Evolutionary conservation across 495 filamentous ascomycete species (phyloP).

Genomic region (Peziza echinospora): DNA sequence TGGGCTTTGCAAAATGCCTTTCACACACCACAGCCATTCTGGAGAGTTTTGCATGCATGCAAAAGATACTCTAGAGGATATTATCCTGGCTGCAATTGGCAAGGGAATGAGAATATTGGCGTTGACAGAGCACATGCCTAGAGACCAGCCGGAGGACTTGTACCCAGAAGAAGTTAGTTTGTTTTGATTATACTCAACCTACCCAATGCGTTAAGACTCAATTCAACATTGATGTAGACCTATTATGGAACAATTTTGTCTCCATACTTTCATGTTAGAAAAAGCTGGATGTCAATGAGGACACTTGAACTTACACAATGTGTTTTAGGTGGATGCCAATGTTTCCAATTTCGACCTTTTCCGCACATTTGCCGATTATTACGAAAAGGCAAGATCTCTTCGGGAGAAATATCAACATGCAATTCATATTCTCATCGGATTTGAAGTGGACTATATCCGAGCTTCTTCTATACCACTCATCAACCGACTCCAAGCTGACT

Average conservation of each 20-base stretch:
- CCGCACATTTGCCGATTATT: slow-evolving; percentile 11
- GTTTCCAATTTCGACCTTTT: slow-evolving; percentile 6
- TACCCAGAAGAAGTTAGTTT: slow-evolving; percentile 82
- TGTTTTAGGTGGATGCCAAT: slow-evolving; percentile 8
- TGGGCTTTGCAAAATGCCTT: slow-evolving; percentile 83
- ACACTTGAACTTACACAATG: no score
- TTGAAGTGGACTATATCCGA: slow-evolving; percentile 83
- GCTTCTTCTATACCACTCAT: slow-evolving; percentile 39
- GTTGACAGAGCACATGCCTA: slow-evolving; percentile 93
- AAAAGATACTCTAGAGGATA: slow-evolving; percentile 56
- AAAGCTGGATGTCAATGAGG: no score
- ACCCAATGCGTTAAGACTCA: no score
- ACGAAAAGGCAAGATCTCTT: slow-evolving; percentile 2
- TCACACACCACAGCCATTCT: slow-evolving; percentile 96
- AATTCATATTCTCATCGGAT: slow-evolving; percentile 69
- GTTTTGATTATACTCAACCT: no score
- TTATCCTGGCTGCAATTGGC: slow-evolving; percentile 57
- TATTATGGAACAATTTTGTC: no score
- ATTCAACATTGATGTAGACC: no score
- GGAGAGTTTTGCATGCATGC: slow-evolving; percentile 95
- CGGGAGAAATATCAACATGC: slow-evolving; percentile 36
- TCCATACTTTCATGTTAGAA: no score
- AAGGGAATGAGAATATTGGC: slow-evolving; percentile 62
- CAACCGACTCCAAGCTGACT: slow-evolving; percentile 31
- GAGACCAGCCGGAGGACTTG: slow-evolving; percentile 45